Conservation (phyloP, 2,329 filamentous ascomycete species). For the Stylonectria norvegica region DNA sequence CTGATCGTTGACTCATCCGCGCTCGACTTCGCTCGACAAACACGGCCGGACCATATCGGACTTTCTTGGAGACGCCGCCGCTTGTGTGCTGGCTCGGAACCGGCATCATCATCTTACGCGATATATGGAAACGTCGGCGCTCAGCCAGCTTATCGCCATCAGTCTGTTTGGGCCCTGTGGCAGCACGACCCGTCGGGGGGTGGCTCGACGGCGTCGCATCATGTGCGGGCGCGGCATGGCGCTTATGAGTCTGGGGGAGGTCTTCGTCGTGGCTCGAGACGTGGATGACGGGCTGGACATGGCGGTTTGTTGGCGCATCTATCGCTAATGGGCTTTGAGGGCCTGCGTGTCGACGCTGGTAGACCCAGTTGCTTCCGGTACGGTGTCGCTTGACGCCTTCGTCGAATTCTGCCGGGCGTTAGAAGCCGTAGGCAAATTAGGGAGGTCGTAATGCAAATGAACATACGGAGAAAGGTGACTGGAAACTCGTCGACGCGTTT, state of each 20-base stretch:
- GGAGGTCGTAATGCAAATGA: constrained; percentile 3
- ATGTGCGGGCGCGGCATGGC: constrained; percentile 6
- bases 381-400: constrained; percentile 51
- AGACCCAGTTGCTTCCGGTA: constrained; percentile 51
- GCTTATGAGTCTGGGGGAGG: constrained; percentile 9
- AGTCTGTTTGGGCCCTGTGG: constrained; percentile 11
- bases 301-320: constrained; percentile 19
- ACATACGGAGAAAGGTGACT: constrained; percentile 54
- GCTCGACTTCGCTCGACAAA: constrained; percentile 53
- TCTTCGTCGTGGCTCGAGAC: constrained; percentile 40
- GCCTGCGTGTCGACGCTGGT: constrained; percentile 47
- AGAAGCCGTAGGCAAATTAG: constrained; percentile 9
- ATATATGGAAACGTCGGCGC: constrained; percentile 55
- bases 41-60: constrained; percentile 43
- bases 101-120: constrained; percentile 42
- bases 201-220: background rate
- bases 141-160: constrained; percentile 25
- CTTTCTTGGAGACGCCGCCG: constrained; percentile 39
- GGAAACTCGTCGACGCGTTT: constrained; percentile 54
- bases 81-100: constrained; percentile 16
- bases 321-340: constrained; percentile 23
- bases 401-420: constrained; percentile 46
- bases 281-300: constrained; percentile 45
- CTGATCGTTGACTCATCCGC: constrained; percentile 29
- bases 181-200: background rate